These are phyloP conservation scores for Neofusicoccum ribis DNA, from an alignment of 2,329 filamentous ascomycete genomes.

Conservation along the genomic window DNA sequence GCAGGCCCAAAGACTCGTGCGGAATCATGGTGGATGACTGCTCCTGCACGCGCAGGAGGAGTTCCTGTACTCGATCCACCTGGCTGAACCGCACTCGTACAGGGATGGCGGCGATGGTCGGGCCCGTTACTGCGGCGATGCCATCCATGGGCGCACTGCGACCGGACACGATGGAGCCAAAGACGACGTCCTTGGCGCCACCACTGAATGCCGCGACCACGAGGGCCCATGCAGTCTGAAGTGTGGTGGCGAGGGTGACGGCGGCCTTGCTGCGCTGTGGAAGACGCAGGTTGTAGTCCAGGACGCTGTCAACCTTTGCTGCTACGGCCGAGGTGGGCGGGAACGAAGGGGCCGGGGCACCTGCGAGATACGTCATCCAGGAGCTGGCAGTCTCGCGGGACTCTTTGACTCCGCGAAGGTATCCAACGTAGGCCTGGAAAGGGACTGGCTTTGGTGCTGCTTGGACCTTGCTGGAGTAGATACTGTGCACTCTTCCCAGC, in stretches of 20 bases:
- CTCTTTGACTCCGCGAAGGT: conserved; percentile 40
- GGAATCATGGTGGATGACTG: conserved; percentile 13
- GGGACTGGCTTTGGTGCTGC: conserved; percentile 13
- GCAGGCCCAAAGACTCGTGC: conserved; percentile 29
- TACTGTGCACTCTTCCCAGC: conserved; percentile 32
- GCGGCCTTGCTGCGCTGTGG: conserved; percentile 26
- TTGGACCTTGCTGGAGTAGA: conserved; percentile 21
- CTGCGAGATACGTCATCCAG: conserved; percentile 46
- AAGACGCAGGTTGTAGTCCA: conserved; percentile 52
- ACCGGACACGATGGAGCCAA: conserved; percentile 40
- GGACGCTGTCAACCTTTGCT: conserved; percentile 35
- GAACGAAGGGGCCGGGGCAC: conserved; percentile 45
- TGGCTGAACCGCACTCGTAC: conserved; percentile 27
- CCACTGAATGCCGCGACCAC: conserved; percentile 23
- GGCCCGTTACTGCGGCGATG: conserved; percentile 42
- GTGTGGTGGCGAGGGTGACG: conserved; percentile 26
- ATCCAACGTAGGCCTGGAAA: conserved; percentile 52
- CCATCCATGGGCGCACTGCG: conserved; percentile 38
- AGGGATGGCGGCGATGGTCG: conserved; percentile 43
- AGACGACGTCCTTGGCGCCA: conserved; percentile 35
- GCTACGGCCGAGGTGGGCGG: conserved; percentile 25
- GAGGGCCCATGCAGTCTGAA: conserved; percentile 34
- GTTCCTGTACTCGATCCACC: conserved; percentile 17
- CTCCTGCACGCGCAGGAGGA: conserved; percentile 19
- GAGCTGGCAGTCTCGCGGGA: conserved; percentile 40